Base-by-base conservation (phyloP, 2,329 filamentous ascomycete species). In the Trichoderma afroharzianum region DNA sequence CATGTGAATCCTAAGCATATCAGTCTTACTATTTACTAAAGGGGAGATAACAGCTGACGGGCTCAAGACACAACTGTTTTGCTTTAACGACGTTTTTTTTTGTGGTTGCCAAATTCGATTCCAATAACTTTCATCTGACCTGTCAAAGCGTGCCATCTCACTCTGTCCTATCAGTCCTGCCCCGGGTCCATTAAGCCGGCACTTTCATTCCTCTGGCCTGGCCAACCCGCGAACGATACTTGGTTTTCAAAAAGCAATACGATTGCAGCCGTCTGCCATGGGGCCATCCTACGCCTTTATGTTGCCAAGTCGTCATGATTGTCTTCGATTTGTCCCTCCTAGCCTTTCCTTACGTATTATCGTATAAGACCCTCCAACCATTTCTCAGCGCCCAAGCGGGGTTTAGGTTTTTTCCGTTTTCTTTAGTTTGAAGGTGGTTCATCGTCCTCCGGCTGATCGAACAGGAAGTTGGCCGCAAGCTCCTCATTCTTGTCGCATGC, bases 401-500 rank as follows among this genome's bases (percentile, higher is more conserved):
- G 1, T 33, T 32, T 28, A 80, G 53, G 15, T 39, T 39, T 18
- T 39, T 43, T n/a, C 39, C 7, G 15, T 43, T 43, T 43, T 43
- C 74, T 74, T 80, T 82, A 86, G 77, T 85, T 83, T 73, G 82
- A 80, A 11, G 82, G 79, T 36, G 85, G 83, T 71, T 92, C 90
- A 43, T 93, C 91, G 62, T 98, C 95, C 73, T 97, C 94, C 11
- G 95, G 95, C 83, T 98, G 94, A 78, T 99, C 96, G 80, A 99
- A 99, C 72, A 99, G 87, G 83, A 98, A 98, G 84, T 99, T 99
- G 74, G 96, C 96, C 0, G 96, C 96, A 66, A 99, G 87, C 83
- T 99, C 96, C 84, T 99, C 96, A 82, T 99, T 98, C 88, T 98
- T 99, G 83, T 99, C 96, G 82, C 96, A 99, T 39, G 96, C 96